These are phyloP conservation scores for Verticillium longisporum DNA, from an alignment of 2,329 filamentous ascomycete genomes.

Conservation along the genomic window DNA sequence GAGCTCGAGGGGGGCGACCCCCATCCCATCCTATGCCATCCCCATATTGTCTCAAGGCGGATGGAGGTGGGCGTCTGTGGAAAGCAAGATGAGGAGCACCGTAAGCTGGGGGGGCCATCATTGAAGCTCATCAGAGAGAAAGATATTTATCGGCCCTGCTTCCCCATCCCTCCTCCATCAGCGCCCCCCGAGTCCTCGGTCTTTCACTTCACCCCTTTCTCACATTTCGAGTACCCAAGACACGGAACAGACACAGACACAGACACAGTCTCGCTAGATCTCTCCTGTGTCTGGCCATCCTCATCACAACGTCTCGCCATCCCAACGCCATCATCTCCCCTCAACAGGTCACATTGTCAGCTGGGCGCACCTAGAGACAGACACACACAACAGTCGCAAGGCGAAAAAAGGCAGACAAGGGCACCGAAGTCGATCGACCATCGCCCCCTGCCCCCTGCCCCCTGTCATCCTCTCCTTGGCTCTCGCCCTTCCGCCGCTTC, in stretches of 20 bases:
- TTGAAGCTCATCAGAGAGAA: not conserved
- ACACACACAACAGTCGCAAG: not conserved
- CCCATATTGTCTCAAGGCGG: not conserved
- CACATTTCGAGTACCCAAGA: not conserved
- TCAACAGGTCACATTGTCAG: not conserved
- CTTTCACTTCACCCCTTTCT: not conserved
- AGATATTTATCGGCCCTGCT: not conserved
- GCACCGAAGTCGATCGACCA: not conserved
- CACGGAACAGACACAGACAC: not conserved
- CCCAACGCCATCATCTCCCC: not conserved
- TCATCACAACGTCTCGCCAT: not conserved
- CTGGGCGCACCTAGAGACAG: not conserved
- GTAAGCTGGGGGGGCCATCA: not conserved
- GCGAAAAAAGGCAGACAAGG: not conserved
- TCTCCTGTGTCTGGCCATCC: not conserved
- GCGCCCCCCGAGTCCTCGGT: not conserved
- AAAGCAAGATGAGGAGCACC: not conserved
- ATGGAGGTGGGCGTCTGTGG: not conserved
- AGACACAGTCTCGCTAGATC: not conserved
- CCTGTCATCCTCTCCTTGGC: not conserved
- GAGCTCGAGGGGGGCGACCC: not conserved
- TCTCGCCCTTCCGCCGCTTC: not conserved
- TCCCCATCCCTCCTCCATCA: not conserved
- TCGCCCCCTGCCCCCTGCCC: not conserved
- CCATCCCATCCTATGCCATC: conserved; percentile 2